Percentiles rank a stretch among this genome's conserved stretches.
These are phyloP conservation scores for Vaccinium myrtillus DNA, from an alignment of 148 eudicot genomes.

Conservation along the genomic window DNA sequence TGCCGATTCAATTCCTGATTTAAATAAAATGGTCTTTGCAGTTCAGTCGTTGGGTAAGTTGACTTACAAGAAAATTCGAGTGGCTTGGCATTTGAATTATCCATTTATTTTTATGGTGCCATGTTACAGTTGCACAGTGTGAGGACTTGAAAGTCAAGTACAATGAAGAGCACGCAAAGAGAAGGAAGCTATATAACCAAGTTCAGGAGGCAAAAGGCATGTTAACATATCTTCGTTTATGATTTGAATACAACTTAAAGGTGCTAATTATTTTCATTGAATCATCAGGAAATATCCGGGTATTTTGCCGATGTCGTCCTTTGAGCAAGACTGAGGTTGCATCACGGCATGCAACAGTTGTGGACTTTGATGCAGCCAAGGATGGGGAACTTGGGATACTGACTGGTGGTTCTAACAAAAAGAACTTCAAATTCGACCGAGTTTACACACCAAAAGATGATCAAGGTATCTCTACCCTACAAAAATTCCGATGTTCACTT, in stretches of 20 bases:
- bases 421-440: slow-evolving; percentile 75
- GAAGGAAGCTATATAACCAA: slow-evolving; percentile 80
- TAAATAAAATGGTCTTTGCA: slow-evolving; percentile 79
- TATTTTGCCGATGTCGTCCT: slow-evolving; percentile 92
- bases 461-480: slow-evolving; percentile 55
- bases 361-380: slow-evolving; percentile 79
- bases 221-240: background rate
- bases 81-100: background rate
- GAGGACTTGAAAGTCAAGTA: slow-evolving; percentile 89
- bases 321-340: slow-evolving; percentile 57
- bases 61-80: background rate
- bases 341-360: slow-evolving; percentile 55
- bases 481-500: background rate
- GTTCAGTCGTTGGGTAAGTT: slow-evolving; percentile 82
- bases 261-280: slow-evolving; percentile 26
- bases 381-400: slow-evolving; percentile 78
- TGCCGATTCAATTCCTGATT: slow-evolving; percentile 74
- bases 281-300: slow-evolving; percentile 84
- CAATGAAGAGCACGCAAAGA: slow-evolving; percentile 83
- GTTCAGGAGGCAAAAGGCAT: slow-evolving; percentile 91
- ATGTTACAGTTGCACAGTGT: slow-evolving; percentile 68
- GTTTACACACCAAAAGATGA: slow-evolving; percentile 86
- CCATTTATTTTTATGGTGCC: slow-evolving; percentile 4
- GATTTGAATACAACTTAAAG: slow-evolving; percentile 10
- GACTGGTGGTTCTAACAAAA: slow-evolving; percentile 55